Evolutionary conservation across 2,329 filamentous ascomycete species (phyloP).

Genomic region (Rutstroemia sp.): DNA sequence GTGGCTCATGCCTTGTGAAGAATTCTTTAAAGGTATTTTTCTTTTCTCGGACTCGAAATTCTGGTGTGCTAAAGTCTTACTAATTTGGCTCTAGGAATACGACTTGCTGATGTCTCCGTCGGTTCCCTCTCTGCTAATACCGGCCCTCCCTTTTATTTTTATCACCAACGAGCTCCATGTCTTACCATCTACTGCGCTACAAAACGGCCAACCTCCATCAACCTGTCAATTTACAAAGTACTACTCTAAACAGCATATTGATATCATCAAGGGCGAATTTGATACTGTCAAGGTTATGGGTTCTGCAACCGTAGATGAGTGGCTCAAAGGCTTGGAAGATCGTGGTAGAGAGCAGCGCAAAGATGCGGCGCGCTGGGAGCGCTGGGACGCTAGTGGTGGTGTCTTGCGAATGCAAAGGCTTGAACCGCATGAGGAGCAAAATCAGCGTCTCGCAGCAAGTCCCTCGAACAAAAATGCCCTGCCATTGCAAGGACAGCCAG

Average conservation of each 20-base stretch:
- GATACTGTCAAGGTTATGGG: conserved; percentile 58
- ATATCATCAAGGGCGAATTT: conserved; percentile 55
- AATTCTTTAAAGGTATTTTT: conserved; percentile 55
- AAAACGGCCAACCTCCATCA: conserved; percentile 40
- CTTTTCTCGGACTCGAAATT: conserved; percentile 1
- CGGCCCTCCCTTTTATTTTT: conserved; percentile 63
- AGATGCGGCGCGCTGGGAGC: conserved; percentile 66
- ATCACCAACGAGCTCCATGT: conserved; percentile 55
- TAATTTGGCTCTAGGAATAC: conserved; percentile 51
- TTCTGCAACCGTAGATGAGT: conserved; percentile 63
- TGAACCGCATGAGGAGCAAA: conserved; percentile 10
- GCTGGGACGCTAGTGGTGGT: conserved; percentile 46
- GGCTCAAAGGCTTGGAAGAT: conserved; percentile 66
- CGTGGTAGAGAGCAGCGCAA: conserved; percentile 53
- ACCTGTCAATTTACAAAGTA: conserved; percentile 53
- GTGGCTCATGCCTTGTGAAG: conserved; percentile 56
- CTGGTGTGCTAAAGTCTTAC: conserved; percentile 8
- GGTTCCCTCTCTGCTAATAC: conserved; percentile 52
- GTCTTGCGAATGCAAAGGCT: conserved; percentile 19
- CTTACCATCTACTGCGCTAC: conserved; percentile 48
- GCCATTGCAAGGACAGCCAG: neutral
- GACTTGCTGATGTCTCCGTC: conserved; percentile 58
- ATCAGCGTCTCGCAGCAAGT: neutral
- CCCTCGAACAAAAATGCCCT: neutral
- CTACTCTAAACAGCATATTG: conserved; percentile 56